A percentile compares a stretch with the other conserved stretches of the same genome.
Evolutionary conservation across 129 eudicot species (phyloP).

Genomic region (Artemisia tridentata): DNA sequence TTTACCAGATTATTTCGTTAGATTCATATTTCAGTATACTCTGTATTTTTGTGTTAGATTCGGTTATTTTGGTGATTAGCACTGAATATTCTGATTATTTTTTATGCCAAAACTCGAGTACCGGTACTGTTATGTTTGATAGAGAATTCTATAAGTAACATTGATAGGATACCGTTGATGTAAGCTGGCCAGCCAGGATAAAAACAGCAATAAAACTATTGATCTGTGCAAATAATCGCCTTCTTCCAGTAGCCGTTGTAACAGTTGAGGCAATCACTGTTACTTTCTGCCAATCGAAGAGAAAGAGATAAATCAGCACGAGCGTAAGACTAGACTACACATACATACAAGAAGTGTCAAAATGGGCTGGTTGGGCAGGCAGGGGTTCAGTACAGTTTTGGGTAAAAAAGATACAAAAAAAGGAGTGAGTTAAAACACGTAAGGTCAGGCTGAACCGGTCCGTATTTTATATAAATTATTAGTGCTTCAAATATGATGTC

Average conservation of each 20-base stretch:
- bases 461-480: neutral
- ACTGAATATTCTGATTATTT: too few species aligned
- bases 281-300: slow-evolving; percentile 68
- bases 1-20: too few species aligned
- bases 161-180: slow-evolving; percentile 64
- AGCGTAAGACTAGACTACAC: neutral
- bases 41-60: too few species aligned
- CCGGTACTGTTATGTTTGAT: neutral
- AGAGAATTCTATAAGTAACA: neutral
- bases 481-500: neutral
- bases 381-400: neutral
- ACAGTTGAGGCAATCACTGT: slow-evolving; percentile 78
- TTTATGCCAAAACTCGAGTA: too few species aligned
- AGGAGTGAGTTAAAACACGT: neutral
- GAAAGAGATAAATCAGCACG: slow-evolving; percentile 15
- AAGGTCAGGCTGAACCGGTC: neutral
- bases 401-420: neutral
- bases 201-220: slow-evolving; percentile 92
- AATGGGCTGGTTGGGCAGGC: neutral
- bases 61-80: too few species aligned
- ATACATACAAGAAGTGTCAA: neutral
- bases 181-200: slow-evolving; percentile 89
- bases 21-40: too few species aligned
- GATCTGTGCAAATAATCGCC: slow-evolving; percentile 87
- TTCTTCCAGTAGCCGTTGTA: slow-evolving; percentile 69